These are phyloP conservation scores for Paspalum notatum DNA, from an alignment of 176 grass and related monocot species.

Conservation along the genomic window DNA sequence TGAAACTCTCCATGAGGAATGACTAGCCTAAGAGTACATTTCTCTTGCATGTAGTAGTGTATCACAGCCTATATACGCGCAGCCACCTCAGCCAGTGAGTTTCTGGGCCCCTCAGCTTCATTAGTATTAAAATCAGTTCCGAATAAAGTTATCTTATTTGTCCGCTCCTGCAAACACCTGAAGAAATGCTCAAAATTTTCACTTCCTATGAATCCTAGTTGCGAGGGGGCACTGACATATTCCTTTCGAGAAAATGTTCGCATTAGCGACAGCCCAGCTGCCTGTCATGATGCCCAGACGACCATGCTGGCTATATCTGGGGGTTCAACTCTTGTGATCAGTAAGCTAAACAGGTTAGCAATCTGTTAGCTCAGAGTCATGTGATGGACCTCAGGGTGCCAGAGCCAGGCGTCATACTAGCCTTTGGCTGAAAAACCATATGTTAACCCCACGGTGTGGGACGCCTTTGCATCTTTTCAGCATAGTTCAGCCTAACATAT, in stretches of 20 bases:
- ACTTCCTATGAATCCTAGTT: not conserved
- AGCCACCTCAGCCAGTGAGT: not conserved
- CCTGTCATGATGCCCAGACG: slow-evolving; percentile 12
- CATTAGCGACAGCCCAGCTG: not conserved
- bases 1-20: too few species aligned
- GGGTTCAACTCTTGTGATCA: slow-evolving; percentile 1
- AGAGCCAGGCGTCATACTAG: not conserved
- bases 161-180: not conserved
- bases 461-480: not conserved
- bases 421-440: slow-evolving; percentile 2
- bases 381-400: not conserved
- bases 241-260: not conserved
- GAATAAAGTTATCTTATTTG: not conserved
- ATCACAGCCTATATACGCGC: too few species aligned
- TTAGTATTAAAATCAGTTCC: not conserved
- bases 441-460: not conserved
- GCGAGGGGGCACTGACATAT: not conserved
- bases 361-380: slow-evolving; percentile 20
- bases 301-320: not conserved
- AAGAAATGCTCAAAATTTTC: not conserved
- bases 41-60: too few species aligned
- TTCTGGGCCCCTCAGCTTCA: not conserved
- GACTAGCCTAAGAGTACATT: too few species aligned
- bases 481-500: not conserved
- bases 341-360: not conserved